phyloP scores from a whole-genome alignment of 345 rosid species.

The Pelargonium nanum region DNA sequence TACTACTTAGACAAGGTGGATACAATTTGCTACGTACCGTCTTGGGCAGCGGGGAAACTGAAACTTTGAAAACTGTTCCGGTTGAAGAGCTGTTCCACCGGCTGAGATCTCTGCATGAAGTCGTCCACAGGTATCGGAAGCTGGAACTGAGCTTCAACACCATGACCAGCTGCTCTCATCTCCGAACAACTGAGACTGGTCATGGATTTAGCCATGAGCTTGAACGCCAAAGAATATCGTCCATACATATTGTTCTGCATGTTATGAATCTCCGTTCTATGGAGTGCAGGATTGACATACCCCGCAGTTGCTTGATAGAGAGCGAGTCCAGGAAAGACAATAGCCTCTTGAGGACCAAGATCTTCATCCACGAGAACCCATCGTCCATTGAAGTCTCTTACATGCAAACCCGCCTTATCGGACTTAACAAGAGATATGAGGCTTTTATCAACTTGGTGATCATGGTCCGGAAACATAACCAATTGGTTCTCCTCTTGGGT shows the following conservation, averaged over 20 bases:
- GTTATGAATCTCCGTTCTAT: slow-evolving; percentile 57
- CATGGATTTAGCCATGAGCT: slow-evolving; percentile 94
- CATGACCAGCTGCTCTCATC: slow-evolving; percentile 98
- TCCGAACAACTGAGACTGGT: slow-evolving; percentile 78
- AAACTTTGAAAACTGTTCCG: slow-evolving; percentile 56
- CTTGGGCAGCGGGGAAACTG: slow-evolving; percentile 51
- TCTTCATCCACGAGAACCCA: slow-evolving; percentile 83
- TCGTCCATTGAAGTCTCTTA: slow-evolving; percentile 67
- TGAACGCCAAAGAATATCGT: slow-evolving; percentile 71
- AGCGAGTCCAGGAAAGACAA: slow-evolving; percentile 84
- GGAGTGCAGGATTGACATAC: slow-evolving; percentile 63
- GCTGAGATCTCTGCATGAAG: slow-evolving; percentile 91
- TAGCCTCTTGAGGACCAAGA: slow-evolving; percentile 91
- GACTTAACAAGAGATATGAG: slow-evolving; percentile 64
- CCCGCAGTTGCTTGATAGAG: slow-evolving; percentile 94
- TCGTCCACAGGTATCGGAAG: slow-evolving; percentile 82
- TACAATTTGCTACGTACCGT: slow-evolving; percentile 38
- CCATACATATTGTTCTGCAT: slow-evolving; percentile 62
- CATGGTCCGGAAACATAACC: slow-evolving; percentile 65
- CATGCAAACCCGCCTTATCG: slow-evolving; percentile 67
- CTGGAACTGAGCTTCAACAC: slow-evolving; percentile 96
- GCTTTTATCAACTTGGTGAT: slow-evolving; percentile 76
- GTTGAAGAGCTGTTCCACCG: slow-evolving; percentile 64
- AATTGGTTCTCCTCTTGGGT: slow-evolving; percentile 63
- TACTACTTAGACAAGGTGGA: background rate